Conservation (phyloP, 495 filamentous ascomycete genomes). For the Penicillium cataractarum region DNA sequence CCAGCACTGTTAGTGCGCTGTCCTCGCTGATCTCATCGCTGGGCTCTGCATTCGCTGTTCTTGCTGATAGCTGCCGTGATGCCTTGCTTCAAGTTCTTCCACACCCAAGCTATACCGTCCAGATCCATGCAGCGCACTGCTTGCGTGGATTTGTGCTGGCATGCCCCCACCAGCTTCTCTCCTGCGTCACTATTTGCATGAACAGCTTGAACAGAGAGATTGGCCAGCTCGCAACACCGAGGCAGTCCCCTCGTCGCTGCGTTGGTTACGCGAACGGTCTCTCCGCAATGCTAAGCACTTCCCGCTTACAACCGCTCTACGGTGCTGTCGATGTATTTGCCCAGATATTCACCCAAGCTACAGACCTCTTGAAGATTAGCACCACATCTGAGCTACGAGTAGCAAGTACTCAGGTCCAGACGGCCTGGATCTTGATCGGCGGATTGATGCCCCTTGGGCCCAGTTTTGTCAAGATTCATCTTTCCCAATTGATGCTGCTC, state of each 20-base stretch:
- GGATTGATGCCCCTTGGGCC: slow-evolving; percentile 95
- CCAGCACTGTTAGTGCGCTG: slow-evolving; percentile 77
- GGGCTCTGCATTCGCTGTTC: slow-evolving; percentile 74
- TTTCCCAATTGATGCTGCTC: slow-evolving; percentile 90
- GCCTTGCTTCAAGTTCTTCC: slow-evolving; percentile 88
- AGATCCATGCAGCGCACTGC: slow-evolving; percentile 83
- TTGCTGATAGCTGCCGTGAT: slow-evolving; percentile 83
- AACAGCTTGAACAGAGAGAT: slow-evolving; percentile 92
- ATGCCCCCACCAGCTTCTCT: slow-evolving; percentile 87
- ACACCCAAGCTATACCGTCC: slow-evolving; percentile 95
- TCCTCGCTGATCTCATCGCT: slow-evolving; percentile 77
- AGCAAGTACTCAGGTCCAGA: slow-evolving; percentile 92
- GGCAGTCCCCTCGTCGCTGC: slow-evolving; percentile 82
- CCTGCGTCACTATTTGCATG: slow-evolving; percentile 93
- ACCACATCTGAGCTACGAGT: slow-evolving; percentile 88
- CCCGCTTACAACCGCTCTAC: slow-evolving; percentile 84
- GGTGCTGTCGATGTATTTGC: slow-evolving; percentile 96
- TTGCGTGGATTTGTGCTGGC: slow-evolving; percentile 85
- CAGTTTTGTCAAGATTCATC: slow-evolving; percentile 98
- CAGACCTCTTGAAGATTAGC: slow-evolving; percentile 89
- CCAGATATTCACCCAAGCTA: slow-evolving; percentile 86
- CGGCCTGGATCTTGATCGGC: slow-evolving; percentile 96
- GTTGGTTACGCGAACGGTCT: slow-evolving; percentile 93
- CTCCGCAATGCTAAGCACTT: slow-evolving; percentile 87
- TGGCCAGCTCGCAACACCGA: slow-evolving; percentile 69